Conservation (phyloP, 1,284 basidiomycete genomes). For the Inonotus obliquus region DNA sequence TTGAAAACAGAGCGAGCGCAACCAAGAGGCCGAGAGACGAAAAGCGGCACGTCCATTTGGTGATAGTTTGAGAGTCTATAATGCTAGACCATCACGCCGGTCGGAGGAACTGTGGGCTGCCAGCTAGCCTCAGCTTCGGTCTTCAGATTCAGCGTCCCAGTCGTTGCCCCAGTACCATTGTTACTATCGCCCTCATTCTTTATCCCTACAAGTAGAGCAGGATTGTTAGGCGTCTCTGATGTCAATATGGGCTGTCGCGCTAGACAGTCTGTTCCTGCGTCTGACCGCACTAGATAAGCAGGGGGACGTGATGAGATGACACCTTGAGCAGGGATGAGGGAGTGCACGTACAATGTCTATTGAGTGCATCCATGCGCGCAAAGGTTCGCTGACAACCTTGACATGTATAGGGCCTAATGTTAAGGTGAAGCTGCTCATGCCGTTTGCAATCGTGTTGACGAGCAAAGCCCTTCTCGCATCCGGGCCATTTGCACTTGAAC, state of each 20-base stretch:
- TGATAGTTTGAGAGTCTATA: no score
- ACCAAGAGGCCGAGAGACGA: neutral
- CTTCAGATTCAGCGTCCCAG: constrained; percentile 2
- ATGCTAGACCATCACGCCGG: constrained; percentile 16
- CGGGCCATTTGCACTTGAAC: constrained; percentile 82
- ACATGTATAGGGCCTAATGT: constrained; percentile 71
- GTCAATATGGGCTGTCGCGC: constrained; percentile 16
- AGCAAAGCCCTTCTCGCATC: constrained; percentile 81
- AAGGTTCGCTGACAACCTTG: constrained; percentile 77
- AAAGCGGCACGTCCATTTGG: no score
- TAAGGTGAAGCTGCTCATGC: constrained; percentile 76
- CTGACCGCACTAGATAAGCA: constrained; percentile 43
- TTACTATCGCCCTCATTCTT: neutral
- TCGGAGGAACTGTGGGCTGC: constrained; percentile 1
- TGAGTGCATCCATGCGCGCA: constrained; percentile 75
- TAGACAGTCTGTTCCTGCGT: constrained; percentile 52
- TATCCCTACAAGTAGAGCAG: neutral
- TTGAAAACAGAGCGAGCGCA: neutral
- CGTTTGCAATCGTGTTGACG: constrained; percentile 81
- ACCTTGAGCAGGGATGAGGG: neutral
- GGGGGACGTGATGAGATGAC: neutral
- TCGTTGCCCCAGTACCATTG: neutral
- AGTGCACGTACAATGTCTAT: constrained; percentile 60
- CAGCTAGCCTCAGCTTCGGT: constrained; percentile 6
- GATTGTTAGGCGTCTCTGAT: constrained; percentile 14